Base-by-base conservation (phyloP, 345 rosid species). In the Heritiera fomes region DNA sequence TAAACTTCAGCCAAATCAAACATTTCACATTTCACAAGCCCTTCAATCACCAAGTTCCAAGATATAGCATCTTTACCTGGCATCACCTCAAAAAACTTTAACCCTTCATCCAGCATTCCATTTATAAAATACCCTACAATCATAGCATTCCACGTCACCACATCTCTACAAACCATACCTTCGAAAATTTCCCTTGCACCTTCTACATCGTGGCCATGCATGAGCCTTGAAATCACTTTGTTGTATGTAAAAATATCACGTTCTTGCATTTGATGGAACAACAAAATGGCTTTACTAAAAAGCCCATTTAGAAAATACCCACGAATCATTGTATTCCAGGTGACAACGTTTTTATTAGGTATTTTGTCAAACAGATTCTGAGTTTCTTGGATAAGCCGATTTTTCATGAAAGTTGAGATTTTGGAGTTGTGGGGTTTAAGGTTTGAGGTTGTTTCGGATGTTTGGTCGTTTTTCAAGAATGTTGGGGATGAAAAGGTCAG, bases 1-100 rank as follows among this genome's bases (percentile, higher is more conserved):
- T 79, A 80, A n/a, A 62, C 73, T 74, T 81, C 82, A 17, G 87
- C 90, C 78, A 82, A 78, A 43, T 79, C 84, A 69, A 71, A 52
- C 69, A 71, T 71, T 60, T 70, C 71, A 75, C 40, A 59, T 10
- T 79, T 82, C 61, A 81, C 81, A 43, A 82, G 76, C 18, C 81
- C 90, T 15, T 85, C 85, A 47, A 85, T 80, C 56, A 84, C 80
- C 79, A 85, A 66, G 83, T 87, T 87, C 90, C 88, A 87, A 4
- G 90, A 84, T 58, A 82, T 71, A 69, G 75, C 81, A 81, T 87
- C 81, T 59, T 75, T 86, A 77, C 75, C 53, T 2, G 81, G 85
- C 83, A 80, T 78, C 66, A 46, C 63, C 76, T 67, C 75, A 69
- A 87, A 86, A 30, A 82, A 41, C 23, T 34, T 73, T 60, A 86